Conservation (phyloP, 257 asterid species). For the Osmanthus fragrans region DNA sequence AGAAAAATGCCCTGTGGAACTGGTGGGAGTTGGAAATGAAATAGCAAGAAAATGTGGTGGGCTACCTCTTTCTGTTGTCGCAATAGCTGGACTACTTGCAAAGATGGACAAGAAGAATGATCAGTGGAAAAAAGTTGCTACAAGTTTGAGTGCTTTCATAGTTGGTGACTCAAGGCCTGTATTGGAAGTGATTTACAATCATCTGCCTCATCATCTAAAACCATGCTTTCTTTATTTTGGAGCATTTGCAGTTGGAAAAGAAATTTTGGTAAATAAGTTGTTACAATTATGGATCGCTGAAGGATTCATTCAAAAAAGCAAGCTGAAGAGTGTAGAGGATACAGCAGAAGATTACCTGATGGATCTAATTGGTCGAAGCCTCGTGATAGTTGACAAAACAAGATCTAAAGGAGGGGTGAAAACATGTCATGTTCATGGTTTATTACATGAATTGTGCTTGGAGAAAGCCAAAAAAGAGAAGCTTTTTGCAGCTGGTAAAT, state of each 20-base stretch:
- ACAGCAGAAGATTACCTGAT: neutral
- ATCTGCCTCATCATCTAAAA: conserved; percentile 1
- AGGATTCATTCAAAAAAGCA: neutral
- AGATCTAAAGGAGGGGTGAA: conserved; percentile 4
- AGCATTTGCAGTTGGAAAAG: neutral
- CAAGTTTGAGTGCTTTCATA: too few species aligned
- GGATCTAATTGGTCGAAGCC: conserved; percentile 1
- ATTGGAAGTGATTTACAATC: neutral
- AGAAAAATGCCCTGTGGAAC: conserved; percentile 2
- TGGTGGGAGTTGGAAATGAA: neutral
- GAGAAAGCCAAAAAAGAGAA: neutral
- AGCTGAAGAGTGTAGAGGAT: neutral
- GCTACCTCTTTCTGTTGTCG: conserved; percentile 1
- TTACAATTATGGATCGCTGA: neutral
- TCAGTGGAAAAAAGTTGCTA: neutral
- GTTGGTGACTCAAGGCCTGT: neutral
- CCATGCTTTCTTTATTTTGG: conserved; percentile 1
- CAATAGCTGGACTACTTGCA: conserved; percentile 7
- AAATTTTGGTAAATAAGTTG: neutral
- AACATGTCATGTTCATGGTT: neutral
- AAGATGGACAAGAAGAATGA: neutral
- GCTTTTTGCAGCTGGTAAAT: neutral
- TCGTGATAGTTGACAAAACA: neutral
- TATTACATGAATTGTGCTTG: neutral
- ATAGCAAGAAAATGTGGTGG: neutral